Percentiles rank a stretch among this genome's conserved stretches.
These are phyloP conservation scores for Hyphopichia burtonii DNA, from an alignment of 1,139 yeast genomes.

Conservation along the genomic window DNA sequence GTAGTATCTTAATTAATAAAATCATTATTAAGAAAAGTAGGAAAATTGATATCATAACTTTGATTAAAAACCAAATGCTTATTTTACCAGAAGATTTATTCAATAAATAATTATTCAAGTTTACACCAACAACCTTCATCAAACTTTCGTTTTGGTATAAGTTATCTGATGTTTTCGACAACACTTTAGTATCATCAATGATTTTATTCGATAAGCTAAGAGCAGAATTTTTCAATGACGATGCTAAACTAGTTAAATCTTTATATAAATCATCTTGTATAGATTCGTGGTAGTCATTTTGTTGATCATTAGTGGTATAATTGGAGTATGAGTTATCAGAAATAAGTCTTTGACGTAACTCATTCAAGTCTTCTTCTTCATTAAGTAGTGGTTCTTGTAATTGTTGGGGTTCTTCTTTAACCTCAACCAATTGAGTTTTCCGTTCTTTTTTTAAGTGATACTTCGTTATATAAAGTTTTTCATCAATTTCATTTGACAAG, in stretches of 20 bases:
- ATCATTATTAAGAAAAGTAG: constrained; percentile 28
- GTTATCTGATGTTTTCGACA: constrained; percentile 38
- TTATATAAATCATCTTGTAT: constrained; percentile 41
- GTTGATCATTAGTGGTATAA: constrained; percentile 1
- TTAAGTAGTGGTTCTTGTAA: constrained; percentile 3
- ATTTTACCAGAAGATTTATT: constrained; percentile 43
- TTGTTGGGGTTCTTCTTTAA: background rate
- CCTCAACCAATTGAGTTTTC: background rate
- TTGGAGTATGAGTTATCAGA: constrained; percentile 19
- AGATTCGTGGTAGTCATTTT: constrained; percentile 41
- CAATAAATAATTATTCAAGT: constrained; percentile 33
- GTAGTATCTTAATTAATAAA: constrained; percentile 25
- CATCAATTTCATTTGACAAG: constrained; percentile 21
- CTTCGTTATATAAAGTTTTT: constrained; percentile 18
- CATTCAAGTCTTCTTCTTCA: constrained; percentile 17
- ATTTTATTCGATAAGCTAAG: constrained; percentile 33
- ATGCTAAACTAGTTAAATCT: constrained; percentile 39
- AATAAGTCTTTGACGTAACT: constrained; percentile 26
- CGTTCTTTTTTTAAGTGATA: background rate
- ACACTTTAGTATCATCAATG: constrained; percentile 35
- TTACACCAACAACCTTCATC: constrained; percentile 37
- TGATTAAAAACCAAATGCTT: constrained; percentile 35
- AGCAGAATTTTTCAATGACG: constrained; percentile 38
- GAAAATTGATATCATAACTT: constrained; percentile 22
- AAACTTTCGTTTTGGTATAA: constrained; percentile 35